Conservation (phyloP, 2,329 filamentous ascomycete species). For the Talaromyces amestolkiae region DNA sequence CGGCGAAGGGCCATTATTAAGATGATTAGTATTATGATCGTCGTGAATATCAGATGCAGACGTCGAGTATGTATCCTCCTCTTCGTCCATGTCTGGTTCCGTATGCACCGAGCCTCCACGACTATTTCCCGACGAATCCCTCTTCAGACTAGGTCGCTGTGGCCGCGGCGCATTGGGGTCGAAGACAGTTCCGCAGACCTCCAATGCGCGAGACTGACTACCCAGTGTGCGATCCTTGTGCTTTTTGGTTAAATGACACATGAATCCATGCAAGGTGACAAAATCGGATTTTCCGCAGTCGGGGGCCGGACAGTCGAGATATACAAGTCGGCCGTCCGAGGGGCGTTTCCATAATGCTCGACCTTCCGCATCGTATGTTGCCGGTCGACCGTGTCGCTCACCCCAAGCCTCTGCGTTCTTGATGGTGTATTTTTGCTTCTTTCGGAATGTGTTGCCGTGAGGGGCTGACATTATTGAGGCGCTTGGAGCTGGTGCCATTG, state of each 20-base stretch:
- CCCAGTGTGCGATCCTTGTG: slow-evolving; percentile 42
- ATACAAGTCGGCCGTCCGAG: slow-evolving; percentile 39
- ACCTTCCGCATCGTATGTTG: slow-evolving; percentile 40
- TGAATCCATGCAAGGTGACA: slow-evolving; percentile 42
- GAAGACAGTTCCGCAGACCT: slow-evolving; percentile 39
- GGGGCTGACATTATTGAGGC: slow-evolving; percentile 9
- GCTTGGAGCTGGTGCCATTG: slow-evolving; percentile 20
- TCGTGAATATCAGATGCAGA: slow-evolving; percentile 25
- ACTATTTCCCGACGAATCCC: slow-evolving; percentile 38
- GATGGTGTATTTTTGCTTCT: slow-evolving; percentile 44
- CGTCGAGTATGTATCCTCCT: slow-evolving; percentile 25
- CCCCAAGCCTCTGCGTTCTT: slow-evolving; percentile 44
- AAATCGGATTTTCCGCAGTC: slow-evolving; percentile 43
- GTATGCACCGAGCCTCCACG: slow-evolving; percentile 30
- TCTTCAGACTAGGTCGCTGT: slow-evolving; percentile 31
- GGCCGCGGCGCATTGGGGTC: slow-evolving; percentile 39
- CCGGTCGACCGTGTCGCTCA: slow-evolving; percentile 41
- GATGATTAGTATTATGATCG: not conserved
- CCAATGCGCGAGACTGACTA: slow-evolving; percentile 41
- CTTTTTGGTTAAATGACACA: slow-evolving; percentile 44
- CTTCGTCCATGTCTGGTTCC: slow-evolving; percentile 31
- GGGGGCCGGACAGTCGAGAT: slow-evolving; percentile 38
- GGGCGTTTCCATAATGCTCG: slow-evolving; percentile 42
- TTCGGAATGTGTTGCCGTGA: slow-evolving; percentile 30
- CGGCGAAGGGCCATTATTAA: not conserved